Evolutionary conservation across 2,329 filamentous ascomycete genomes (phyloP).

Genomic region (Diplodia mutila): DNA sequence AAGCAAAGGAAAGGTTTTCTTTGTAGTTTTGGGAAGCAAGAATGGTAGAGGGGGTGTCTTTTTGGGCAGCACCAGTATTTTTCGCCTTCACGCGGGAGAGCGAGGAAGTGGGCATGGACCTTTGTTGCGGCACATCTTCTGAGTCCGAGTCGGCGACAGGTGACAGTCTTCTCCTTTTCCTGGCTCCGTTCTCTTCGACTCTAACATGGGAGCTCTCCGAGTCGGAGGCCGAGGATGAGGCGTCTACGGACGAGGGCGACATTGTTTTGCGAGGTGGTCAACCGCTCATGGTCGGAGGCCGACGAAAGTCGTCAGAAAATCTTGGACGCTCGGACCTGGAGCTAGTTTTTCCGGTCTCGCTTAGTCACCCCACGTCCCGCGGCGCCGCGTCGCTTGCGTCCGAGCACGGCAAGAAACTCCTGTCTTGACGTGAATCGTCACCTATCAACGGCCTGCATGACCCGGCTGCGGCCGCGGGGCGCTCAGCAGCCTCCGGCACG

Average conservation of each 20-base stretch:
- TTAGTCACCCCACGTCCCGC: neutral
- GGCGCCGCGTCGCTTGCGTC: no score
- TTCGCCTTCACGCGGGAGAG: constrained; percentile 44
- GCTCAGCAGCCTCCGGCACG: no score
- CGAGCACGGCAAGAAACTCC: no score
- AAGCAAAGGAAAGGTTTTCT: constrained; percentile 67
- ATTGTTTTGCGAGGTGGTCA: constrained; percentile 1
- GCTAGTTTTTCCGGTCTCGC: constrained; percentile 2
- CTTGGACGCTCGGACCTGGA: constrained; percentile 4
- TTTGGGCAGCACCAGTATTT: constrained; percentile 26
- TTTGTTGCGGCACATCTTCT: constrained; percentile 28
- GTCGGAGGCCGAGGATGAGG: constrained; percentile 21
- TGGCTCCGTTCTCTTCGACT: constrained; percentile 35
- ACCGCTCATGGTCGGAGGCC: neutral
- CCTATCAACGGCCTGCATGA: no score
- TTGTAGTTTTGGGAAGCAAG: constrained; percentile 27
- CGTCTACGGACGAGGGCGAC: constrained; percentile 17
- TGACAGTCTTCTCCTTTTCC: constrained; percentile 44
- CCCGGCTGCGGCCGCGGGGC: neutral
- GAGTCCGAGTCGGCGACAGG: constrained; percentile 27
- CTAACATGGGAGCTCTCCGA: constrained; percentile 22
- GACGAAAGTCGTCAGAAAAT: constrained; percentile 19
- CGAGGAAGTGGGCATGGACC: constrained; percentile 29
- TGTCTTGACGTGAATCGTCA: no score
- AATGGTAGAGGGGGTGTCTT: constrained; percentile 23